Conservation (phyloP, 148 eudicot species). For the Amaranthus palmeri region DNA sequence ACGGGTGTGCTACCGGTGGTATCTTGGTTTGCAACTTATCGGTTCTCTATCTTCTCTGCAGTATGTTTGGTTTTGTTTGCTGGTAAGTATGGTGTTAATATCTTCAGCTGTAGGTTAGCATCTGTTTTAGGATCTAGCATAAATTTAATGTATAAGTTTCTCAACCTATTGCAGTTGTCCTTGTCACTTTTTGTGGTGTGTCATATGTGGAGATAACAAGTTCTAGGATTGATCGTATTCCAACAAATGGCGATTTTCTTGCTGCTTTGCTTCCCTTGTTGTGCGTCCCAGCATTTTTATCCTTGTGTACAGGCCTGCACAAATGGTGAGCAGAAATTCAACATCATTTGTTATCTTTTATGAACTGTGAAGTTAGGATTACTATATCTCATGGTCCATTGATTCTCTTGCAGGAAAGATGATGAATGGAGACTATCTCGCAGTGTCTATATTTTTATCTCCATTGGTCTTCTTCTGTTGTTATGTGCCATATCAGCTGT, state of each 20-base stretch:
- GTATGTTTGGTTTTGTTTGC: slow-evolving; percentile 80
- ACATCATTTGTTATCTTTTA: slow-evolving; percentile 3
- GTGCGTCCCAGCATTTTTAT: slow-evolving; percentile 82
- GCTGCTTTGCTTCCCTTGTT: slow-evolving; percentile 94
- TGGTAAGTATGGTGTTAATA: slow-evolving; percentile 33
- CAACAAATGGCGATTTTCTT: slow-evolving; percentile 77
- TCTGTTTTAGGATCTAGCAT: slow-evolving; percentile 7
- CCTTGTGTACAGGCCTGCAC: slow-evolving; percentile 77
- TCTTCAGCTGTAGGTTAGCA: slow-evolving; percentile 1
- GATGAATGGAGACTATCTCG: slow-evolving; percentile 89
- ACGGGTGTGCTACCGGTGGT: slow-evolving; percentile 82
- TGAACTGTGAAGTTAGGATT: slow-evolving; percentile 2
- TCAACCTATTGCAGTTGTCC: slow-evolving; percentile 50
- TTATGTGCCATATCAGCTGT: slow-evolving; percentile 93
- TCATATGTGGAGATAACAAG: slow-evolving; percentile 73
- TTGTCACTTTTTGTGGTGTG: slow-evolving; percentile 84
- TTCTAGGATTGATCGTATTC: slow-evolving; percentile 57
- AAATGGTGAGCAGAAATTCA: slow-evolving; percentile 62
- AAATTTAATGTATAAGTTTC: slow-evolving; percentile 5
- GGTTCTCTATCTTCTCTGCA: slow-evolving; percentile 87
- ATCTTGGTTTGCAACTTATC: slow-evolving; percentile 97
- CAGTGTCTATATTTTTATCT: slow-evolving; percentile 68
- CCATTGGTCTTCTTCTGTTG: slow-evolving; percentile 79
- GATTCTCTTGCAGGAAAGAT: slow-evolving; percentile 72
- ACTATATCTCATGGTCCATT: slow-evolving; percentile 14